Evolutionary conservation across 2,329 filamentous ascomycete species (phyloP).

Genomic region (Colletotrichum eleusines): DNA sequence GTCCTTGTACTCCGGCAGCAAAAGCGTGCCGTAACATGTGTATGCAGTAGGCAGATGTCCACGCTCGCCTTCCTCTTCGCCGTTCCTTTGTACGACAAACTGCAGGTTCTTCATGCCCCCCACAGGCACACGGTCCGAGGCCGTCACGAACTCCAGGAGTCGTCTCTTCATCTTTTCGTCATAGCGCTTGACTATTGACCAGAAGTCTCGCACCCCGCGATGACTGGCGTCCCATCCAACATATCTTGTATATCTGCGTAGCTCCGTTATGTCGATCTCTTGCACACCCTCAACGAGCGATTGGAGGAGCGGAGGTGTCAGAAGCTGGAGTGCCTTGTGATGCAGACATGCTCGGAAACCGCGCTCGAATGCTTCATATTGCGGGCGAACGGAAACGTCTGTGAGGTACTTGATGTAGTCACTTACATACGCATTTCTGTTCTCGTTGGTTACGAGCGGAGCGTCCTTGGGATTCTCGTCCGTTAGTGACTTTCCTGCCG

Average conservation of each 20-base stretch:
- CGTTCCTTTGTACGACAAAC: constrained; percentile 86
- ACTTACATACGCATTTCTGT: constrained; percentile 81
- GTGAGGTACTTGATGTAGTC: constrained; percentile 91
- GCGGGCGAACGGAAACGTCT: constrained; percentile 79
- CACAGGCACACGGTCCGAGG: constrained; percentile 89
- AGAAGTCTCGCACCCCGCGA: constrained; percentile 82
- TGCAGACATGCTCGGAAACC: constrained; percentile 85
- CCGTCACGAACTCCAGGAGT: constrained; percentile 94
- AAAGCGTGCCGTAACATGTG: constrained; percentile 91
- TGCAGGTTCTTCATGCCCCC: constrained; percentile 85
- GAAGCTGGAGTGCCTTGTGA: constrained; percentile 76
- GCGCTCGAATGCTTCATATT: constrained; percentile 82
- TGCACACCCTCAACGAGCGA: constrained; percentile 85
- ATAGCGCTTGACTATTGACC: constrained; percentile 80
- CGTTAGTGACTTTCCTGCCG: constrained; percentile 47
- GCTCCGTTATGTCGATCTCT: constrained; percentile 80
- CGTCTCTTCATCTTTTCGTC: constrained; percentile 77
- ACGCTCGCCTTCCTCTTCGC: constrained; percentile 66
- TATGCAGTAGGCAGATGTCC: constrained; percentile 84
- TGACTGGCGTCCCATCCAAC: constrained; percentile 82
- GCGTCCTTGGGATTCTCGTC: constrained; percentile 65
- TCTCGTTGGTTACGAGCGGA: constrained; percentile 82
- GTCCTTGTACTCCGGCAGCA: constrained; percentile 85
- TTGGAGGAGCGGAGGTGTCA: constrained; percentile 78
- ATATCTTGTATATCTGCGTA: constrained; percentile 80